phyloP scores from a whole-genome alignment of 164 flowering plant genomes.

The Euptelea pleiosperma region DNA sequence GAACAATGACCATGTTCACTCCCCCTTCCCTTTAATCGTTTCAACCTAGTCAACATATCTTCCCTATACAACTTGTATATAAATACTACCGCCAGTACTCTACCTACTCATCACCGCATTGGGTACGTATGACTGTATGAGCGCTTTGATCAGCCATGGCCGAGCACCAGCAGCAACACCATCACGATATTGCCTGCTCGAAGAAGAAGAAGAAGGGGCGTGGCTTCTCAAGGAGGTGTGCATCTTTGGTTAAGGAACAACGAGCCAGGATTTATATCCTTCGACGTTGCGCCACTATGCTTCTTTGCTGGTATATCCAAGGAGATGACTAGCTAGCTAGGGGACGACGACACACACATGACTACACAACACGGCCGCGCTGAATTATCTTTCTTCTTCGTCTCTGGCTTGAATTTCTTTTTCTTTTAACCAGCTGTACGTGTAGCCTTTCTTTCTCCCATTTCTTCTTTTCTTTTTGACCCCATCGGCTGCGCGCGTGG shows the following conservation, averaged over 20 bases:
- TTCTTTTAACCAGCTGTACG: too few relatives aligned
- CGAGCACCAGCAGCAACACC: background rate
- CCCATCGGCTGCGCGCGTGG: background rate
- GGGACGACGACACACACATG: too few relatives aligned
- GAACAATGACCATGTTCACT: constrained; percentile 44
- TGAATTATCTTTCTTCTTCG: too few relatives aligned
- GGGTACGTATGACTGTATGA: too few relatives aligned
- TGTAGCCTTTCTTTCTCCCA: background rate
- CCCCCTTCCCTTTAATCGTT: constrained; percentile 24
- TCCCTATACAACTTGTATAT: too few relatives aligned
- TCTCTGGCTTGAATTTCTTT: too few relatives aligned
- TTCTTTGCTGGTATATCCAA: constrained; percentile 67
- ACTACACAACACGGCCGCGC: too few relatives aligned
- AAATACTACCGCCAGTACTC: too few relatives aligned
- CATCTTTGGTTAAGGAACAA: constrained; percentile 61
- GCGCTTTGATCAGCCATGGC: too few relatives aligned
- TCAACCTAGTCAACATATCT: too few relatives aligned
- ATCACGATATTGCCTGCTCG: background rate
- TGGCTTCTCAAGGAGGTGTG: constrained; percentile 54
- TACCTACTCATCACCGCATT: too few relatives aligned
- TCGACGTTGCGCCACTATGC: constrained; percentile 81
- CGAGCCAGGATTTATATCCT: constrained; percentile 64
- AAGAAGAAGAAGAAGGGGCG: constrained; percentile 24
- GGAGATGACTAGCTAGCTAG: constrained; percentile 58
- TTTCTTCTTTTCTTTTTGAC: constrained; percentile 4